A percentile compares a stretch with the other conserved stretches of the same genome.
phyloP scores from a whole-genome alignment of 2,329 filamentous ascomycete species.

The Rhytidhysteron rufulum region DNA sequence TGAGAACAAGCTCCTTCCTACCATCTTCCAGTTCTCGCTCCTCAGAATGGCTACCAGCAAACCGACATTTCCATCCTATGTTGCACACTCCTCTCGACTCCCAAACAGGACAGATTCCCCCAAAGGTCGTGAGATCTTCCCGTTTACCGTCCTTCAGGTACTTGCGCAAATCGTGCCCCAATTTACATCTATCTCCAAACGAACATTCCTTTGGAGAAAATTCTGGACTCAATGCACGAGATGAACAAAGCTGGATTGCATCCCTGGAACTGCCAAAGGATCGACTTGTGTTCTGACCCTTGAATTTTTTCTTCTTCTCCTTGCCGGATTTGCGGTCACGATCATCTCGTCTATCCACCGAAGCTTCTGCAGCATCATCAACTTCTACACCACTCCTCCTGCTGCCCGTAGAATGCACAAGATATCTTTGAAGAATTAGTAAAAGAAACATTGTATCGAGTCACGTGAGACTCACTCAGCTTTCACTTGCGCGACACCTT shows the following conservation, averaged over 20 bases:
- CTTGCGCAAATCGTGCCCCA: constrained; percentile 77
- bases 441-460: too few species aligned
- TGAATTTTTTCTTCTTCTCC: constrained; percentile 58
- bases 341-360: constrained; percentile 44
- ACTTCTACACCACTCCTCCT: constrained; percentile 34
- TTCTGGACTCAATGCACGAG: constrained; percentile 66
- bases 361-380: constrained; percentile 58
- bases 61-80: constrained; percentile 91
- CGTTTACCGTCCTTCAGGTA: constrained; percentile 82
- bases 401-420: constrained; percentile 26
- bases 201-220: constrained; percentile 74
- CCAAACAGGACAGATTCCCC: constrained; percentile 77
- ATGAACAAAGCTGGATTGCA: constrained; percentile 72
- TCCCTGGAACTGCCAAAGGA: constrained; percentile 79
- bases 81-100: constrained; percentile 71
- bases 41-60: constrained; percentile 79
- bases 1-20: constrained; percentile 72
- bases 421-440: constrained; percentile 27
- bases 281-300: constrained; percentile 79
- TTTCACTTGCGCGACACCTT: constrained; percentile 67
- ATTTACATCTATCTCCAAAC: constrained; percentile 76
- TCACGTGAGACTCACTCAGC: constrained; percentile 58
- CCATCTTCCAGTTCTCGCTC: constrained; percentile 77
- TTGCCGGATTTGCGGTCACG: constrained; percentile 34
- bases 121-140: constrained; percentile 71